Base-by-base conservation (phyloP, 2,329 filamentous ascomycete genomes). In the Pseudogymnoascus sp. region DNA sequence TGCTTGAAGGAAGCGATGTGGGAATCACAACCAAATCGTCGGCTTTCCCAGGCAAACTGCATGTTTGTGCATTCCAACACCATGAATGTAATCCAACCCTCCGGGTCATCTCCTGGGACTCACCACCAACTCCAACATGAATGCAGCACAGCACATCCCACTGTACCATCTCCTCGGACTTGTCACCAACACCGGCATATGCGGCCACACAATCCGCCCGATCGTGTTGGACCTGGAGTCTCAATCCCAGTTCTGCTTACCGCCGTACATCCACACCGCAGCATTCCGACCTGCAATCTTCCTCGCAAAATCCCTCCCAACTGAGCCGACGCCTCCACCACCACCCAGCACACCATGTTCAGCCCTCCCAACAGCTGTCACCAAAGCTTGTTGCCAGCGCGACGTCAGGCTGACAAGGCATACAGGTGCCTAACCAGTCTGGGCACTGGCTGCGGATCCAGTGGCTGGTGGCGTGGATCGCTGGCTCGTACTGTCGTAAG, bases 361-460 rank as follows among this genome's bases (percentile, higher is more conserved):
- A 46, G 19, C 21, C 44, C 21, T 50, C 29, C 19, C 42, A 23
- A 10, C 11, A 23, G 19, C 42, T 26, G 44, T 29, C 23, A 46
- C 13, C 21, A 26, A 46, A 46, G 21, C 42, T 26, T 46, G 7
- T 46, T 46, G 21, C 42, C 42, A 46, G 13, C 42, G 7, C 44
- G 15, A 50, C 44, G 21, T 50, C 44, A 50, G 44, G 44, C 44
- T 50, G 44, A 50, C 44, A 50, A 50, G 44, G 44, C 44, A 50
- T 50, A 50, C 44, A 50, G 44, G 23, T 44, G 23, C 23, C 44
- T 50, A 50, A 50, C 44, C 40, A 23, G n/a, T 44, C 40, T 13
- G 11, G 44, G 44, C 13, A 33, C 31, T 23, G 40, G 23, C 23
- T 50, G 21, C 44, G 13, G 44, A 50, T 50, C 21, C n/a, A 11